Evolutionary conservation across 1,284 basidiomycete species (phyloP).

Genomic region (Takashimella koratensis): DNA sequence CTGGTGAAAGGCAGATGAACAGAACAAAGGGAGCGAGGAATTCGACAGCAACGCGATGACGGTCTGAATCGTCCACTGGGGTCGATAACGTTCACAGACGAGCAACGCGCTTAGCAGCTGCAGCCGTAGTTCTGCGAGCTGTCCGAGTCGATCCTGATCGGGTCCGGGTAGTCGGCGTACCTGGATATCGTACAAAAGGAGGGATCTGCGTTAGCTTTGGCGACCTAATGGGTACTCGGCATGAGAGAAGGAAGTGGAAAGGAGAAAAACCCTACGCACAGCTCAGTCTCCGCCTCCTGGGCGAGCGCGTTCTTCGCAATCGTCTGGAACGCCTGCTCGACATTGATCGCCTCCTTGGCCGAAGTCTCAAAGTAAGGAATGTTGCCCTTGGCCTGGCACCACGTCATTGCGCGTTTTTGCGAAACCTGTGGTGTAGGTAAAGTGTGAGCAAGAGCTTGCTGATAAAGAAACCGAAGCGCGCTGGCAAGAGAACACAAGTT

Average conservation of each 20-base stretch:
- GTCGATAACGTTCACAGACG: no score
- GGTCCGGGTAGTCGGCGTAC: constrained; percentile 98
- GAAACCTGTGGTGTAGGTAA: constrained; percentile 79
- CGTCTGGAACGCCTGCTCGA: constrained; percentile 99
- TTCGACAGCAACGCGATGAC: no score
- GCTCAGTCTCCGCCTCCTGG: constrained; percentile 92
- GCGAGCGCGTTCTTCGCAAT: constrained; percentile 97
- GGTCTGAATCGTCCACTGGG: no score
- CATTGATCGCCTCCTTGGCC: constrained; percentile 99
- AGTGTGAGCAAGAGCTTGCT: no score
- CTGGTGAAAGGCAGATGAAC: no score
- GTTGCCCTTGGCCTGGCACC: constrained; percentile 99
- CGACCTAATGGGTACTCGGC: not conserved
- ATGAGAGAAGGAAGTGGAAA: not conserved
- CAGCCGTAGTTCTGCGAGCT: constrained; percentile 87
- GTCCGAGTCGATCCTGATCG: constrained; percentile 94
- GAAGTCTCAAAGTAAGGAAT: constrained; percentile 99
- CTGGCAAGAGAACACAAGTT: no score
- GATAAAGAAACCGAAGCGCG: no score
- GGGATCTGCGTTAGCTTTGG: not conserved
- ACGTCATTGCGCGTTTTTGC: constrained; percentile 99
- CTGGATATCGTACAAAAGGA: no score
- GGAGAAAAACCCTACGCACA: constrained; percentile 58
- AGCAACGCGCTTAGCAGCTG: constrained; percentile 80
- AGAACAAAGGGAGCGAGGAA: no score